These are phyloP conservation scores for Cyphellophora attinorum DNA, from an alignment of 2,329 filamentous ascomycete genomes.

Conservation along the genomic window DNA sequence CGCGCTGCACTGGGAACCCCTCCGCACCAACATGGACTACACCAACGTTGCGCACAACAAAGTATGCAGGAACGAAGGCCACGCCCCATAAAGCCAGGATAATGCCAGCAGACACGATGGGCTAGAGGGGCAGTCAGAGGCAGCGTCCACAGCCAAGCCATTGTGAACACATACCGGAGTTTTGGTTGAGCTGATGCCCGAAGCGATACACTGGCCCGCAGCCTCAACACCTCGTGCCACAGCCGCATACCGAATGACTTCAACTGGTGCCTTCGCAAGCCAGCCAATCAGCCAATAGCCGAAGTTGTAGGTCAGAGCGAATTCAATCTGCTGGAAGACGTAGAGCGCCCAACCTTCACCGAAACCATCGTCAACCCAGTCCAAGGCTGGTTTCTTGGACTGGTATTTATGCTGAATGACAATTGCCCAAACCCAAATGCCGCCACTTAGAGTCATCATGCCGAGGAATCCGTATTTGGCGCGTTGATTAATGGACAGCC, in stretches of 20 bases:
- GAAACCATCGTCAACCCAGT: constrained; percentile 56
- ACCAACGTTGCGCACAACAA: not conserved
- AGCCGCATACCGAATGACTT: constrained; percentile 60
- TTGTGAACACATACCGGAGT: not conserved
- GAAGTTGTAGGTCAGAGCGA: constrained; percentile 67
- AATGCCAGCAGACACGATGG: not conserved
- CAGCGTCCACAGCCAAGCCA: not conserved
- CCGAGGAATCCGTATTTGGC: constrained; percentile 37
- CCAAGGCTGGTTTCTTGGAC: constrained; percentile 45
- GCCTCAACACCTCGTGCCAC: not conserved
- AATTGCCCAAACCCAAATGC: constrained; percentile 45
- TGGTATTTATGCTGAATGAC: constrained; percentile 44
- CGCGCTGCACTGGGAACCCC: too few relatives aligned
- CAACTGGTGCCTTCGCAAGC: constrained; percentile 49
- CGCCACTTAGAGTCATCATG: constrained; percentile 33
- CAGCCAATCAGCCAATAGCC: constrained; percentile 64
- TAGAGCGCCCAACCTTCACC: constrained; percentile 58
- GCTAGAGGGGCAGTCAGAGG: not conserved
- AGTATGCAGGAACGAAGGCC: not conserved
- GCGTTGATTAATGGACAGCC: constrained; percentile 29
- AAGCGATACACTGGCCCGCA: not conserved
- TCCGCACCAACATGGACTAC: not conserved
- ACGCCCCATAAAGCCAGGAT: not conserved
- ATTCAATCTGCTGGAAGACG: constrained; percentile 56
- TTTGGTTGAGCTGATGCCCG: not conserved